phyloP scores from a whole-genome alignment of 305 asterid species.

The Vinca major region DNA sequence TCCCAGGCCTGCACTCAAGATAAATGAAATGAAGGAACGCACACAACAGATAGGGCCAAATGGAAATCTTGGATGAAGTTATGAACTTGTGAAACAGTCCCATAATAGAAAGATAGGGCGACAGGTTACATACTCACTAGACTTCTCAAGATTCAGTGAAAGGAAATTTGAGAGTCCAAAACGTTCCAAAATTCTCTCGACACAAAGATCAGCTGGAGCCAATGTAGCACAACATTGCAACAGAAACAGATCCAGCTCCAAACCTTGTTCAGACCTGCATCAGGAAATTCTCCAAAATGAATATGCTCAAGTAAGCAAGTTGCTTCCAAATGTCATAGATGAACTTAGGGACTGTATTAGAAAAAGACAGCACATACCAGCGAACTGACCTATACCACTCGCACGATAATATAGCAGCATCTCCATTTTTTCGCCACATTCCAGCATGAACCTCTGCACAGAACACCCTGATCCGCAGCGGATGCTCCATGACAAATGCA shows the following conservation, averaged over 20 bases:
- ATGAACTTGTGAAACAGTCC: constrained; percentile 5
- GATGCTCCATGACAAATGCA: constrained; percentile 90
- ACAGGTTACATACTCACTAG: constrained; percentile 77
- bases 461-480: constrained; percentile 86
- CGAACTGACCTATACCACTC: constrained; percentile 91
- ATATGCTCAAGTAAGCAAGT: neutral
- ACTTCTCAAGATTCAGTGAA: constrained; percentile 60
- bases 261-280: constrained; percentile 88
- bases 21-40: neutral
- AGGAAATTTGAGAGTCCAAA: constrained; percentile 77
- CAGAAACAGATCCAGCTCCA: constrained; percentile 92
- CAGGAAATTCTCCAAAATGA: constrained; percentile 17
- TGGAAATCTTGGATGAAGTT: neutral
- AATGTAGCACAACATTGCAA: constrained; percentile 96
- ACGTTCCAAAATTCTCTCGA: constrained; percentile 78
- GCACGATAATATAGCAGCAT: constrained; percentile 67
- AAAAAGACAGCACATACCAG: constrained; percentile 44
- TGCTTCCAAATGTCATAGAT: neutral
- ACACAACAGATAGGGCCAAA: neutral
- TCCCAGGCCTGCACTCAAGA: neutral
- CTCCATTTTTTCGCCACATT: constrained; percentile 96
- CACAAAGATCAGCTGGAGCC: constrained; percentile 85
- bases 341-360: neutral
- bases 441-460: constrained; percentile 95
- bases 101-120: constrained; percentile 17